These are phyloP conservation scores for Fusarium sp. DNA, from an alignment of 2,329 filamentous ascomycete genomes.

Conservation along the genomic window DNA sequence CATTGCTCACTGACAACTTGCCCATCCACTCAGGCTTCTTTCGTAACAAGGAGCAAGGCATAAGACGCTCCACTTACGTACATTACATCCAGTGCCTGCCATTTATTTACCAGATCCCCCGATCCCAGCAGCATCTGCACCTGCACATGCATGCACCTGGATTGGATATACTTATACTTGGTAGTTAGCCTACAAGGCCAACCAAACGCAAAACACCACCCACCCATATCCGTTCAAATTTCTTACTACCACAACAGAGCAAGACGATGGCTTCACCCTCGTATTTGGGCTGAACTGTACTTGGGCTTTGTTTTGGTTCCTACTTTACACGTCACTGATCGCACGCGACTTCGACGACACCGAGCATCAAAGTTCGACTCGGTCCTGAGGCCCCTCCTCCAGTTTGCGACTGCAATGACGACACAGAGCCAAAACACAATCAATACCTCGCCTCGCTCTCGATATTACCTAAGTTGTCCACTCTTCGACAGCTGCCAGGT, in stretches of 20 bases:
- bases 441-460: conserved; percentile 18
- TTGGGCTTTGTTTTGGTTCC: conserved; percentile 1
- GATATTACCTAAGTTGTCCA: conserved; percentile 17
- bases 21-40: conserved; percentile 1
- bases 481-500: conserved; percentile 1
- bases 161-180: background rate
- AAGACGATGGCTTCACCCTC: conserved; percentile 32
- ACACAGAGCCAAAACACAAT: conserved; percentile 23
- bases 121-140: conserved; percentile 30
- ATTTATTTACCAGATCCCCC: conserved; percentile 25
- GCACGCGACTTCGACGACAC: conserved; percentile 26
- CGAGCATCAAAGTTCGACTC: conserved; percentile 8
- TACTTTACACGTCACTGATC: conserved; percentile 21
- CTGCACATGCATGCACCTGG: background rate
- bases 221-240: conserved; percentile 1
- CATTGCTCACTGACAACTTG: conserved; percentile 10
- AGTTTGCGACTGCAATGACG: conserved; percentile 42
- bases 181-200: background rate
- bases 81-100: conserved; percentile 9
- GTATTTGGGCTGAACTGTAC: conserved; percentile 16
- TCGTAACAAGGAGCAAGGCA: conserved; percentile 13
- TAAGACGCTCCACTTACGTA: conserved; percentile 29
- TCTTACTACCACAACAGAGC: background rate
- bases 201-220: conserved; percentile 14
- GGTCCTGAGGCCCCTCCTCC: conserved; percentile 10